Conservation (phyloP, 768 basidiomycete genomes). For the Russula abietina region DNA sequence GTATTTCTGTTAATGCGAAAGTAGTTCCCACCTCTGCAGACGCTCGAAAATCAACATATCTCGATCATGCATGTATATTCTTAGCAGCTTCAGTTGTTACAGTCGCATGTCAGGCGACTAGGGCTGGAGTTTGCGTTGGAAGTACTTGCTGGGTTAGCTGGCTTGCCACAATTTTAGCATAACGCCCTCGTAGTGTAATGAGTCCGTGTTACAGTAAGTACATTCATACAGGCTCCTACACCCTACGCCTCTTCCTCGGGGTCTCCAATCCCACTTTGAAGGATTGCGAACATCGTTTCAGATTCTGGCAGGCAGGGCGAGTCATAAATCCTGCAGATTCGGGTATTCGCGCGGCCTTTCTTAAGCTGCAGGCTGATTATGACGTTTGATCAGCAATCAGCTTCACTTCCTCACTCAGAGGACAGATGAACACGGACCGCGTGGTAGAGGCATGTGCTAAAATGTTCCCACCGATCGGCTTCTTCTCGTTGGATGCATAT, state of each 20-base stretch:
- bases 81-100: not conserved
- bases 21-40: not conserved
- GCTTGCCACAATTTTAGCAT: not conserved
- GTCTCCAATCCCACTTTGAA: constrained; percentile 85
- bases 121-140: not conserved
- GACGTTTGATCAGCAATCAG: constrained; percentile 1
- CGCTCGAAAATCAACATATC: not conserved
- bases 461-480: constrained; percentile 98
- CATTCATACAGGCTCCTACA: constrained; percentile 32
- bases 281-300: constrained; percentile 92
- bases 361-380: constrained; percentile 70
- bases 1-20: constrained; percentile 84
- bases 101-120: not conserved
- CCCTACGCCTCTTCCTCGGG: constrained; percentile 77
- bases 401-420: not conserved
- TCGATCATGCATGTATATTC: not conserved
- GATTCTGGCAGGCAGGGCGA: constrained; percentile 96
- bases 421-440: constrained; percentile 44
- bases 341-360: constrained; percentile 86
- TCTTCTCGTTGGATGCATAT: constrained; percentile 88
- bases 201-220: not conserved
- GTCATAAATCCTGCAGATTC: constrained; percentile 96
- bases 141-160: not conserved
- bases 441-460: constrained; percentile 99
- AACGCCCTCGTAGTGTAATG: not conserved